Percentiles rank a stretch among this genome's conserved stretches.
phyloP scores from a whole-genome alignment of 805 yeast species.

The Vanderwaltozyma polyspora region DNA sequence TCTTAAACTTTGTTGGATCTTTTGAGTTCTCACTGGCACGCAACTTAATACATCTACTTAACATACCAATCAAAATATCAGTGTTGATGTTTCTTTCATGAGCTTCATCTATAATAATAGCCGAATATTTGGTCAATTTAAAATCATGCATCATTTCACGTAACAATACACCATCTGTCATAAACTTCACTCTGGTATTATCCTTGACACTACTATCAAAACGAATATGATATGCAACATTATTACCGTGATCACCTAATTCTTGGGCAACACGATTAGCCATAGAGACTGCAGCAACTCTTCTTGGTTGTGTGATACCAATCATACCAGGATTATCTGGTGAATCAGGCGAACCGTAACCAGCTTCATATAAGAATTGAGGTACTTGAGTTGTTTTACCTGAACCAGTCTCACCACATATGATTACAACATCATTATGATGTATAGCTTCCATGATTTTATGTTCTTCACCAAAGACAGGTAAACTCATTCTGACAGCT shows the following conservation, averaged over 20 bases:
- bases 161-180: constrained; percentile 90
- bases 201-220: constrained; percentile 59
- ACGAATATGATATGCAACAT: constrained; percentile 74
- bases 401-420: constrained; percentile 98
- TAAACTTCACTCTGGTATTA: constrained; percentile 68
- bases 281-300: constrained; percentile 92
- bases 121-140: constrained; percentile 68
- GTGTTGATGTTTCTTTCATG: constrained; percentile 95
- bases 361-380: constrained; percentile 87
- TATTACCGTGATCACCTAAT: constrained; percentile 56
- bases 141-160: constrained; percentile 91
- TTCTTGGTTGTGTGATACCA: constrained; percentile 90
- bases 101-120: constrained; percentile 89
- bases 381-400: constrained; percentile 99
- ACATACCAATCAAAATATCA: constrained; percentile 89
- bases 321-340: constrained; percentile 81
- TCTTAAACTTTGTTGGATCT: constrained; percentile 40
- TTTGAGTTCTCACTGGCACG: constrained; percentile 44
- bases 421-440: constrained; percentile 79
- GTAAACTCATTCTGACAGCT: constrained; percentile 55
- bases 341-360: constrained; percentile 54
- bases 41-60: constrained; percentile 71
- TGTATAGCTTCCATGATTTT: constrained; percentile 90
- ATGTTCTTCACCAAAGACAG: constrained; percentile 87
- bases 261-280: constrained; percentile 70